Percentiles rank a stretch among this genome's conserved stretches.
Evolutionary conservation across 2,329 filamentous ascomycete genomes (phyloP).

Genomic region (Aspergillus caelatus): DNA sequence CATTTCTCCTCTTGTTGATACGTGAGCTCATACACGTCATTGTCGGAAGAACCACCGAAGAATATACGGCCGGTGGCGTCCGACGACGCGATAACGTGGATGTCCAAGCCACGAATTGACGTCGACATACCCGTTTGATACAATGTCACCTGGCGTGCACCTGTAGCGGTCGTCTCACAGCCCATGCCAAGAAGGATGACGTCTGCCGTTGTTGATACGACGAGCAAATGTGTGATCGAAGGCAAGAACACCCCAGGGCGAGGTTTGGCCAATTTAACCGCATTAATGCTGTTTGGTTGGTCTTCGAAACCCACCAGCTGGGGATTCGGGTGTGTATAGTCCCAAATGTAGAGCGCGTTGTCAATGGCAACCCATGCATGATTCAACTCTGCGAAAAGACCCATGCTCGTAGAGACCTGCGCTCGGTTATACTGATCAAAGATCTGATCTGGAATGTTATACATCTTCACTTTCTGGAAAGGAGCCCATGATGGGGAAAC

Average conservation of each 20-base stretch:
- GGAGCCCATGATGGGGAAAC: conserved; percentile 73
- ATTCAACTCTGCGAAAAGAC: conserved; percentile 89
- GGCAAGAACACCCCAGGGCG: conserved; percentile 84
- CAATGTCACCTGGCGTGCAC: conserved; percentile 72
- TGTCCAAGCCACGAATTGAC: conserved; percentile 73
- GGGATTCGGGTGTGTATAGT: conserved; percentile 90
- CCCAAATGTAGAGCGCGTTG: conserved; percentile 95
- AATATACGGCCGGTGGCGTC: conserved; percentile 84
- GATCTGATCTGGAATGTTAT: conserved; percentile 87
- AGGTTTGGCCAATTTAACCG: conserved; percentile 85
- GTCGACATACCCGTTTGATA: conserved; percentile 89
- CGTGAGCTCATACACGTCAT: conserved; percentile 89
- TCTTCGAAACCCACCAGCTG: conserved; percentile 92
- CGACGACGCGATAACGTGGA: conserved; percentile 78
- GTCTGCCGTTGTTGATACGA: conserved; percentile 83
- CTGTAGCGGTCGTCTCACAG: conserved; percentile 63
- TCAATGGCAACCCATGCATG: conserved; percentile 97
- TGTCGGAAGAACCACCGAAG: conserved; percentile 78
- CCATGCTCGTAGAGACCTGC: conserved; percentile 89
- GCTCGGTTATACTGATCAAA: conserved; percentile 90
- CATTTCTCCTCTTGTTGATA: conserved; percentile 98
- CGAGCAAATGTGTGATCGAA: conserved; percentile 83
- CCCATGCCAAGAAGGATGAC: conserved; percentile 86
- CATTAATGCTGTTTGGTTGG: conserved; percentile 81
- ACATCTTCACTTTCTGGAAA: conserved; percentile 83